A percentile compares a stretch with the other conserved stretches of the same genome.
phyloP scores from a whole-genome alignment of 1,284 basidiomycete species.

The Taiwanofungus camphoratus region DNA sequence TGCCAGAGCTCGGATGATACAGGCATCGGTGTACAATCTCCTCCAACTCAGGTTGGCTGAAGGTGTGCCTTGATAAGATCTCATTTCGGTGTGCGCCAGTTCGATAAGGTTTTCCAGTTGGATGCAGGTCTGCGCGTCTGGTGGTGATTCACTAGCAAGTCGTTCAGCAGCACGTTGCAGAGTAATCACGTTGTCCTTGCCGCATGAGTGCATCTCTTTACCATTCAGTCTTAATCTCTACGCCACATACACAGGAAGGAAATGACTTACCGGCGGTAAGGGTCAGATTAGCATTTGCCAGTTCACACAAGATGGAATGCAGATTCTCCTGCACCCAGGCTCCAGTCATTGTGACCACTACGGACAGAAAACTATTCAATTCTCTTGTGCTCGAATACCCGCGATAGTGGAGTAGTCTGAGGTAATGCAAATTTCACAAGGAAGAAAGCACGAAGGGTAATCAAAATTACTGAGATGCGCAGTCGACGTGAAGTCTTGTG shows the following conservation, averaged over 20 bases:
- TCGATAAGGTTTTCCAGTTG: slow-evolving; percentile 20
- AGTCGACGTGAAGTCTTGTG: no score
- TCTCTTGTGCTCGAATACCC: no score
- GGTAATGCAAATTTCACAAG: no score
- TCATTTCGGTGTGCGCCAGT: slow-evolving; percentile 22
- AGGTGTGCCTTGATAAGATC: slow-evolving; percentile 3
- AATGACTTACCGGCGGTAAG: background rate
- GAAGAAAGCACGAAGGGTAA: no score
- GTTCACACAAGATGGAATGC: no score
- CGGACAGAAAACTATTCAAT: no score
- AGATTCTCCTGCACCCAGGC: no score
- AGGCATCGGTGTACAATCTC: slow-evolving; percentile 60
- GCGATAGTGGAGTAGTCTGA: no score
- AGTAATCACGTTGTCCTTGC: background rate
- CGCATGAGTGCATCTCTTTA: background rate
- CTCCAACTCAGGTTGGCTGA: slow-evolving; percentile 37
- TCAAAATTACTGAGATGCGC: no score
- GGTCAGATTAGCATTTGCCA: no score
- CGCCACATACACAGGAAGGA: background rate
- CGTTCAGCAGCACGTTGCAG: slow-evolving; percentile 6
- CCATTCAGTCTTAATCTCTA: no score
- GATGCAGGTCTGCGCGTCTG: background rate
- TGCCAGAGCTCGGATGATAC: slow-evolving; percentile 45
- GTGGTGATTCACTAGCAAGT: slow-evolving; percentile 3
- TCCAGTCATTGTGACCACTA: no score